Evolutionary conservation across 768 basidiomycete species (phyloP), one percentile per base, ranked within the genome.

Genomic region (Tulasnella sp.): DNA sequence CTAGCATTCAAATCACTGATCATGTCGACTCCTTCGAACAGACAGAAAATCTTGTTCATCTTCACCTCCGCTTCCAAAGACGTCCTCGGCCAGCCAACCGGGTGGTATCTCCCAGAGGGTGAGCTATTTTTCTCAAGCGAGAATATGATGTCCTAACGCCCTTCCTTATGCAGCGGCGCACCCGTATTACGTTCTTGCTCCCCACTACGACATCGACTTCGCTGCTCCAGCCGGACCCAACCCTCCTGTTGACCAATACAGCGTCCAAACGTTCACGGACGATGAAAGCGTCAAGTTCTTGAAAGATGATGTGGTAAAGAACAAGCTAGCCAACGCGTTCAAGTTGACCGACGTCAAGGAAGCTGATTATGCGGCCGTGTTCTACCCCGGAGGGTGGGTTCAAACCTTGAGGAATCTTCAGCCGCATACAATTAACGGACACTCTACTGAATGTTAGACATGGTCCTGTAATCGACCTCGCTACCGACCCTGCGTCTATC

Each of bases 391-490:
- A 58, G 92, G 93, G 81, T 82, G 76, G 73, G 81, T 25, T n/a
- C n/a, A n/a, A n/a, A 19, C 19, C 19, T n/a, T 38, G 38, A 8
- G 36, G 25, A n/a, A 22, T 34, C 11, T 22, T 14, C 22, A n/a
- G n/a, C n/a, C n/a, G n/a, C n/a, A n/a, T n/a, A 17, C 64, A 25
- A 7, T 12, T 34, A 71, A 34, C 15, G 22, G 31, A 7, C 38
- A 71, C 12, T 67, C 64, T 25, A 67, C 34, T 25, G 9, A 67
- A 67, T 67, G n/a, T 70, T 22, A 74, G 81, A 37, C 91, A 93
- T 80, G 91, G 91, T 0, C 91, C 93, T 15, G 87, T 90, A 45
- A 84, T 94, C 67, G 93, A 94, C 82, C 86, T 94, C 45, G 83
- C 92, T 1, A 79, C 78, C 15, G 88, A 93, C 82, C 81, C 85